phyloP scores from a whole-genome alignment of 192 early-diverging fungal species.

The Coemansia sp. region DNA sequence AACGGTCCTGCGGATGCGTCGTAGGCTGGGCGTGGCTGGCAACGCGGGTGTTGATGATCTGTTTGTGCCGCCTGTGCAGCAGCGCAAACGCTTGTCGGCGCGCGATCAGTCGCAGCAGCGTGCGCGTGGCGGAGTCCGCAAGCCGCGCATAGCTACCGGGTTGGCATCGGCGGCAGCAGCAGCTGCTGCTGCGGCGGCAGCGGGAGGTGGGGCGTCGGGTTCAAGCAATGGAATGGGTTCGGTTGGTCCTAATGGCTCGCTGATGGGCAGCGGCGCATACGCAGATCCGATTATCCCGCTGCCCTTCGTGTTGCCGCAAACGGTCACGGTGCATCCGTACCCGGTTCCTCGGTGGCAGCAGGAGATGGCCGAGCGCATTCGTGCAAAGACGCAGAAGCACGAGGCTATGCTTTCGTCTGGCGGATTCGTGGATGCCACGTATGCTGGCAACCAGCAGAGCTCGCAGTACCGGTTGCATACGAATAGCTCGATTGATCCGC shows the following conservation, averaged over 20 bases:
- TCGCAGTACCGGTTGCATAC: conserved; percentile 5
- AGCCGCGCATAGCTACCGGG: conserved; percentile 24
- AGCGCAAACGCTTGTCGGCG: conserved; percentile 24
- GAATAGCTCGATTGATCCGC: conserved; percentile 14
- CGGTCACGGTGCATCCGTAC: conserved; percentile 42
- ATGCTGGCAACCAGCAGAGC: neutral
- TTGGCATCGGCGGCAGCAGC: conserved; percentile 19
- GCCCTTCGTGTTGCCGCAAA: conserved; percentile 39
- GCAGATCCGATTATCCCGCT: conserved; percentile 21
- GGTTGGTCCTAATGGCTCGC: neutral
- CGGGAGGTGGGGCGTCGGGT: neutral
- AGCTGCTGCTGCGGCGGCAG: neutral
- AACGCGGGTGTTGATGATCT: conserved; percentile 27
- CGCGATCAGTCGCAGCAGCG: conserved; percentile 33
- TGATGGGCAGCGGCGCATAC: neutral
- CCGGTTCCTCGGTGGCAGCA: conserved; percentile 17
- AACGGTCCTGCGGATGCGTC: conserved; percentile 41
- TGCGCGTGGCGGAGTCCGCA: conserved; percentile 16
- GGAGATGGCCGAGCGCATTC: conserved; percentile 30
- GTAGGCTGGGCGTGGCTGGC: conserved; percentile 18
- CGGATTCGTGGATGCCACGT: conserved; percentile 47
- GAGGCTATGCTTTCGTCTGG: conserved; percentile 8
- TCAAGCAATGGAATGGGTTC: neutral
- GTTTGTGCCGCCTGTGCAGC: conserved; percentile 43
- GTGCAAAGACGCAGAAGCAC: conserved; percentile 7